Evolutionary conservation across 2,329 filamentous ascomycete species (phyloP), one percentile per base, ranked within the genome.

Genomic region (Sporothrix schenckii): DNA sequence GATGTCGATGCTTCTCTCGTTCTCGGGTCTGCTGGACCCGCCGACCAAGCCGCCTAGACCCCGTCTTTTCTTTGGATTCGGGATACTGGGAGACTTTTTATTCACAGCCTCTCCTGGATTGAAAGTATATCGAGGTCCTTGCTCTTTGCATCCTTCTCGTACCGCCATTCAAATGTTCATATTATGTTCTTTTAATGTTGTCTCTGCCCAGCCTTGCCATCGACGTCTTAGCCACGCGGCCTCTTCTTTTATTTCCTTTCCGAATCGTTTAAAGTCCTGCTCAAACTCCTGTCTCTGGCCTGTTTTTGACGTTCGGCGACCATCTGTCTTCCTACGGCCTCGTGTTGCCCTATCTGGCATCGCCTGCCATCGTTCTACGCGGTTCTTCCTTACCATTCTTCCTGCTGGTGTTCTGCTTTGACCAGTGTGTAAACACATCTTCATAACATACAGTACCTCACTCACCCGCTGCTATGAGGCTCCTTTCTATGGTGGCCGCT

Each of bases 401-500:
- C 41, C 1, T 44, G 19, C 39, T 44, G 9, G 6, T 65, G 6
- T 27, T 50, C 9, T 65, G 4, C n/a, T 21, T n/a, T 19, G 3
- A 19, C 10, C 49, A 9, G 1, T 4, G 6, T 50, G n/a, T 21
- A 50, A 9, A 50, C 41, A n/a, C 24, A 11, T 3, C 19, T 5
- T 50, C 49, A 50, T 19, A 21, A 10, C 3, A 50, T 19, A 14
- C 44, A 49, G 19, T n/a, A 9, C 10, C 50, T 9, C 21, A 1
- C 21, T 21, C 50, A 4, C 3, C 44, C 13, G 1, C 9, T 13
- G 10, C 16, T 2, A 88, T 87, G 86, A 87, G 84, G 80, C 79
- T 84, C 78, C 78, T 83, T 78, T 75, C 81, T 65, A 72, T 80
- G 66, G 71, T 84, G 58, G 78, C 73, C 39, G 70, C 72, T 21